Evolutionary conservation across 2,329 filamentous ascomycete species (phyloP).

Genomic region (Alternaria brassicae): DNA sequence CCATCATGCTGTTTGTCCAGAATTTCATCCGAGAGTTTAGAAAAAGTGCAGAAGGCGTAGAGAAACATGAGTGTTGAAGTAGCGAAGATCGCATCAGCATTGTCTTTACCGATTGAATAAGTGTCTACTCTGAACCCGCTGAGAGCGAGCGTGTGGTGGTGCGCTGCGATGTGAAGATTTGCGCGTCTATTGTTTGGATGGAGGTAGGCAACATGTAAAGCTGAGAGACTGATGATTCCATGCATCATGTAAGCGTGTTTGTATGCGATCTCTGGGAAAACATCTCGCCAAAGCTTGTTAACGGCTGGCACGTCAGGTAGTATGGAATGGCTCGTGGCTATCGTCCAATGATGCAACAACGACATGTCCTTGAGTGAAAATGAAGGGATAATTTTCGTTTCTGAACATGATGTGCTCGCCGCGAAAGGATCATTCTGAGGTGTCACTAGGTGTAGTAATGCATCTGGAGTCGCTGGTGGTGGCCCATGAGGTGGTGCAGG

Average conservation of each 20-base stretch:
- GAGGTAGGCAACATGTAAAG: conserved; percentile 25
- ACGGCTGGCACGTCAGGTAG: conserved; percentile 1
- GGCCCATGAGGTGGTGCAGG: background rate
- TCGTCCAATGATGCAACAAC: conserved; percentile 29
- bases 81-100: conserved; percentile 25
- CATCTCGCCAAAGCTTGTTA: conserved; percentile 21
- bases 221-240: conserved; percentile 24
- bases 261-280: conserved; percentile 22
- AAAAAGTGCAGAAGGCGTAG: conserved; percentile 29
- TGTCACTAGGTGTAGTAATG: background rate
- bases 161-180: conserved; percentile 11
- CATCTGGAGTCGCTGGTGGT: background rate
- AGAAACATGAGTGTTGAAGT: conserved; percentile 22
- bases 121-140: conserved; percentile 21
- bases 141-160: conserved; percentile 21
- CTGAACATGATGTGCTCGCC: conserved; percentile 1
- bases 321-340: conserved; percentile 23
- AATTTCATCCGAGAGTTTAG: conserved; percentile 19
- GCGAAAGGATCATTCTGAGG: background rate
- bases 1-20: background rate
- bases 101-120: background rate
- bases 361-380: conserved; percentile 25
- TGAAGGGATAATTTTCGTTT: background rate
- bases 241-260: conserved; percentile 25
- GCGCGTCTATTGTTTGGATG: conserved; percentile 7